Base-by-base conservation (phyloP, 169 alveolate species). In the Cryptosporidium sp. region DNA sequence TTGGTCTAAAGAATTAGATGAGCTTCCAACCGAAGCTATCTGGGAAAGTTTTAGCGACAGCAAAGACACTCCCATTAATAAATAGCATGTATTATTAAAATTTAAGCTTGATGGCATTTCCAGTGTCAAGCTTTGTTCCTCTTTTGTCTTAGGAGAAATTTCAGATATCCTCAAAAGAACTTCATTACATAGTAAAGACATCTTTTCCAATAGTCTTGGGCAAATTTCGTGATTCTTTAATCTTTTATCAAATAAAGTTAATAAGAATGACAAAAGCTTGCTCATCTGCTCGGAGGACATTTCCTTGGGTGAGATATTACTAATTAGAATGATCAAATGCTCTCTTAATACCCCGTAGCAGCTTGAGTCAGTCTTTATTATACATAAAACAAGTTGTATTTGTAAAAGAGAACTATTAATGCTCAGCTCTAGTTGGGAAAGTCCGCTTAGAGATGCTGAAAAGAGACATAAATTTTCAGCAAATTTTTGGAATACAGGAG, bases 41-140 rank as follows among this genome's bases (percentile, higher is more conserved):
- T 65, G 71, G 43, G 31, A 37, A 31, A 65, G 48, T 7, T 65
- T 26, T 3, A 26, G 6, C 2, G 16, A 65, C 1, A 65, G 21
- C 29, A 65, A 37, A 35, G 71, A 65, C 3, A 65, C 52, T 65
- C 71, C 71, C 71, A 37, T 65, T n/a, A 65, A 35, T 33, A 37
- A 65, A 55, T 55, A 9, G 21, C 10, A n/a, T 6, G 9, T 26
- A n/a, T 26, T 55, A 9, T 55, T 21, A 12, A 55, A 26, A 12
- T 55, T 55, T n/a, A 23, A 55, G 67, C 37, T 55, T 55, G 37
- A 37, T n/a, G 35, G 14, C 14, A 55, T 8, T 23, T 55, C 67
- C 31, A 21, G 12, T 3, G 14, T 16, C 9, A 26, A 21, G 31
- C 10, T 21, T 3, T 14, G 55, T 16, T 6, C 67, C 3, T n/a